Evolutionary conservation across 139 green algal genomes (phyloP), one percentile per base, ranked within the genome.

Genomic region (Chlorella vulgaris): DNA sequence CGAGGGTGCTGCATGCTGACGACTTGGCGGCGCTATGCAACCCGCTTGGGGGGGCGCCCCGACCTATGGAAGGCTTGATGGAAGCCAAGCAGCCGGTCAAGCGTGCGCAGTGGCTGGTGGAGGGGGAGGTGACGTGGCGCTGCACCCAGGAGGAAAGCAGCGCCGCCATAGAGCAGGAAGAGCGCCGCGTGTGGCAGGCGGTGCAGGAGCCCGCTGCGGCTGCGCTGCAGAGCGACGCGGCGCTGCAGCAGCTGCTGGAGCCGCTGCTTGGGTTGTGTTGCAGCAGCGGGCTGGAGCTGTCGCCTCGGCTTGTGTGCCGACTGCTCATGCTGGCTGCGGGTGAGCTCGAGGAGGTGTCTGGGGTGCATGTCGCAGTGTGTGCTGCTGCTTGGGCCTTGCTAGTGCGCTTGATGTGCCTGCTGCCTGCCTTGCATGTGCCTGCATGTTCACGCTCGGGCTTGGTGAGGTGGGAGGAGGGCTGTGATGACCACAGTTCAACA

Each of bases 301-400:
- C 74, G 36, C 69, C 39, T 15, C 62, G 80, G 7, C 61, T 86
- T 2, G 36, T 86, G 26, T 29, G 26, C 28, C 63, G 51, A 43
- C 43, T 86, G 35, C 24, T 86, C 26, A 51, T 83, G 60, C 36
- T 51, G 21, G 73, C 73, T n/a, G 70, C 74, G 73, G 82, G 82
- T 83, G 61, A 2, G 74, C 6, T 36, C 0, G 7, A 7, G 60
- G 18, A n/a, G n/a, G n/a, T n/a, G n/a, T n/a, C n/a, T n/a, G n/a
- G n/a, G n/a, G n/a, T n/a, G n/a, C n/a, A n/a, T n/a, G n/a, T n/a
- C n/a, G n/a, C n/a, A n/a, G n/a, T n/a, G n/a, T n/a, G n/a, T n/a
- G n/a, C n/a, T n/a, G n/a, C n/a, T n/a, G n/a, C n/a, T n/a, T n/a
- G n/a, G n/a, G n/a, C n/a, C n/a, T n/a, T n/a, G n/a, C n/a, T n/a